Base-by-base conservation (phyloP, 306 rosid species). In the Nissolia schottii region DNA sequence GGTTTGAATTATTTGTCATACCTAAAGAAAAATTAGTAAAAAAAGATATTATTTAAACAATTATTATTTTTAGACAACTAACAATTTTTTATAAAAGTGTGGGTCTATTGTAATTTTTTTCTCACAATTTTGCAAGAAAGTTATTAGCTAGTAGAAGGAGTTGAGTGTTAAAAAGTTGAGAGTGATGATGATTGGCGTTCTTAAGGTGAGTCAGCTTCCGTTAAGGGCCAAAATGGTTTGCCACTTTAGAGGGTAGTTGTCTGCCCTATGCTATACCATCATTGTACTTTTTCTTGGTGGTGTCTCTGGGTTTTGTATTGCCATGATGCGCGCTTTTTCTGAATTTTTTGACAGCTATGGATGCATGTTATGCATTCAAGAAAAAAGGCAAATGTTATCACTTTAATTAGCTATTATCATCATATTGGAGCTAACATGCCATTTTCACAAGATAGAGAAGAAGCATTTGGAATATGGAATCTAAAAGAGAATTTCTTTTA, bases 141-240 rank as follows among this genome's bases (percentile, higher is more conserved):
- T n/a, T n/a, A n/a, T n/a, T n/a, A n/a, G n/a, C n/a, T n/a, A n/a
- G n/a, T n/a, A n/a, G n/a, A n/a, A n/a, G n/a, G n/a, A n/a, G n/a
- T n/a, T 4, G 37, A 66, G 73, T 28, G 64, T 45, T 31, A 38
- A 72, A 72, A 14, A 72, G 68, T 59, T 9, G 29, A 16, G 32
- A 59, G 1, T 15, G 41, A 74, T 51, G 43, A 74, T 49, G 38
- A 73, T 75, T n/a, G 25, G 53, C 38, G 31, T 53, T 27, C 64
- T 29, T n/a, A n/a, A 4, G 54, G 16, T 32, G 75, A 76, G 54
- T 76, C 80, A 76, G 80, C 68, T 31, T 67, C 69, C 62, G 11
- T 56, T 34, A 7, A 31, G 29, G 29, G 11, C 65, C 60, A 65
- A 41, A 58, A 54, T 56, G 74, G 68, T 56, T 76, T 45, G 41